Percentiles rank a stretch among this genome's conserved stretches.
Conservation (phyloP, 352 stramenopile genomes). For the Phytophthora foliorum region DNA sequence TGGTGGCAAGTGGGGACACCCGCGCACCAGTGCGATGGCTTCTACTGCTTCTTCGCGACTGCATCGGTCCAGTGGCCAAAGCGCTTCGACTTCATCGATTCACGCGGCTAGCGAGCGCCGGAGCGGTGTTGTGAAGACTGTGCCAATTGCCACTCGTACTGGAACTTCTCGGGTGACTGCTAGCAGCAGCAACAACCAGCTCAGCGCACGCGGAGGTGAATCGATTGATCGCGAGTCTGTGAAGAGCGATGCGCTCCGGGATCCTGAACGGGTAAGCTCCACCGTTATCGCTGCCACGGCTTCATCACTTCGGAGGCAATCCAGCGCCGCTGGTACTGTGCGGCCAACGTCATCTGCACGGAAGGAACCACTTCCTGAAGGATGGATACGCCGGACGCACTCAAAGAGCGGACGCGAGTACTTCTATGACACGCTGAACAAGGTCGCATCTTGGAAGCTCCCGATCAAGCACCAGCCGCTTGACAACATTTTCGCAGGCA, state of each 20-base stretch:
- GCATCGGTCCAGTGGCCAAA: slow-evolving; percentile 41
- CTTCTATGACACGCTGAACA: slow-evolving; percentile 80
- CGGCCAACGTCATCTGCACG: slow-evolving; percentile 30
- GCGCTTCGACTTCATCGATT: slow-evolving; percentile 49
- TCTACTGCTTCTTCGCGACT: slow-evolving; percentile 43
- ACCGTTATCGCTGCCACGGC: slow-evolving; percentile 31
- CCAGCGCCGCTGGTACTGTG: slow-evolving; percentile 8
- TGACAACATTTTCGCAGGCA: slow-evolving; percentile 66
- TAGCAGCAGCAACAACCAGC: slow-evolving; percentile 44
- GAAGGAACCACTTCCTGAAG: slow-evolving; percentile 69
- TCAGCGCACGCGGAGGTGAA: slow-evolving; percentile 28
- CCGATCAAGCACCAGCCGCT: slow-evolving; percentile 58
- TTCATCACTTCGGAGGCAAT: slow-evolving; percentile 32
- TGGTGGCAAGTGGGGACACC: slow-evolving; percentile 62
- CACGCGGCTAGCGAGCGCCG: slow-evolving; percentile 22
- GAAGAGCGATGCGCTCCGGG: slow-evolving; percentile 43
- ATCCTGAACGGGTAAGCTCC: slow-evolving; percentile 38
- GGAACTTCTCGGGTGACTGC: slow-evolving; percentile 20
- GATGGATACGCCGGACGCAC: slow-evolving; percentile 79
- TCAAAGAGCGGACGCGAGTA: slow-evolving; percentile 79
- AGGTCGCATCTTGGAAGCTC: slow-evolving; percentile 80
- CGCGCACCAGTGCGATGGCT: slow-evolving; percentile 37
- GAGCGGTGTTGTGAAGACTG: slow-evolving; percentile 31
- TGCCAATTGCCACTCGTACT: slow-evolving; percentile 25
- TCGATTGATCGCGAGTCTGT: slow-evolving; percentile 34